Evolutionary conservation across 2,329 filamentous ascomycete genomes (phyloP).

Genomic region (Nectriaceae sp.): DNA sequence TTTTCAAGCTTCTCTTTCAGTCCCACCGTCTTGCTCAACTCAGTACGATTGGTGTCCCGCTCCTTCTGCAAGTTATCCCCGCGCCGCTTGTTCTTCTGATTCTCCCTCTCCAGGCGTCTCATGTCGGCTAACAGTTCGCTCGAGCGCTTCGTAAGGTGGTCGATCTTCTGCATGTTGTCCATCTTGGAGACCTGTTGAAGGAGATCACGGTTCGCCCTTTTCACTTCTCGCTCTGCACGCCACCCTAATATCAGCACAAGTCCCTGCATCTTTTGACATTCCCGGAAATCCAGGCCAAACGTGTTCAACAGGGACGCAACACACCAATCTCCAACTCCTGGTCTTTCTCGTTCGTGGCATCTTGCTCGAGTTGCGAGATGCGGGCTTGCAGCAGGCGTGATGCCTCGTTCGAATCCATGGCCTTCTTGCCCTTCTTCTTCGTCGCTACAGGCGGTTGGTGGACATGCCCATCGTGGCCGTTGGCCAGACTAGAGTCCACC

Average conservation of each 20-base stretch:
- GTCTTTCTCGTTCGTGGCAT: constrained; percentile 90
- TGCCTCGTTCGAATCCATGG: constrained; percentile 81
- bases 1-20: constrained; percentile 98
- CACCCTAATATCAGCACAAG: constrained; percentile 27
- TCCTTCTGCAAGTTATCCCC: constrained; percentile 95
- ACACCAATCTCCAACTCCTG: constrained; percentile 94
- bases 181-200: constrained; percentile 88
- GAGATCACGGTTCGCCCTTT: constrained; percentile 89
- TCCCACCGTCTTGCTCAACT: constrained; percentile 85
- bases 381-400: constrained; percentile 89
- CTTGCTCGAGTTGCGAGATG: constrained; percentile 92
- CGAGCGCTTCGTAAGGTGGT: constrained; percentile 86
- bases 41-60: constrained; percentile 84
- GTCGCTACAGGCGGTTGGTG: constrained; percentile 46
- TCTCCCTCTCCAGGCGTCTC: constrained; percentile 93
- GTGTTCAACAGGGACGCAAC: constrained; percentile 28
- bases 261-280: constrained; percentile 7
- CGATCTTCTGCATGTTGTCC: constrained; percentile 88
- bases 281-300: constrained; percentile 1
- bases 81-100: constrained; percentile 93
- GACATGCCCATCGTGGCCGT: constrained; percentile 43
- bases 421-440: constrained; percentile 89
- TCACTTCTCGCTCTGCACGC: constrained; percentile 81
- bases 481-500: constrained; percentile 43
- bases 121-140: constrained; percentile 90